These are phyloP conservation scores for Xylona heveae DNA, from an alignment of 495 filamentous ascomycete genomes.

Conservation along the genomic window DNA sequence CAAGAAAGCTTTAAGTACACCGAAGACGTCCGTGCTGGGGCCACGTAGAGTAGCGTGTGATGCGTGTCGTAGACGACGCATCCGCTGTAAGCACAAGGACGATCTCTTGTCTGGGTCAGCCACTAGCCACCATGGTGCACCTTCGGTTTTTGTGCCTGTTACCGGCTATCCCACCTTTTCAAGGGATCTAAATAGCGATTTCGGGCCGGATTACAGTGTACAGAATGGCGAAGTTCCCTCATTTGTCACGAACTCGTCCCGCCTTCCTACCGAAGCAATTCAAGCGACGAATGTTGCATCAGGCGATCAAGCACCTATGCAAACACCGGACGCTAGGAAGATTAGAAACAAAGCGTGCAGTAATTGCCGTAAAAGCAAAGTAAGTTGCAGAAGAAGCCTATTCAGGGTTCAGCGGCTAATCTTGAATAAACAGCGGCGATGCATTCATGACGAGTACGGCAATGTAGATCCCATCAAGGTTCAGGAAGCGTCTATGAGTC, in stretches of 20 bases:
- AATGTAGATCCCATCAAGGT: constrained; percentile 41
- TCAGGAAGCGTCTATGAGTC: constrained; percentile 34
- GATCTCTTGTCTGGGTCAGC: constrained; percentile 4
- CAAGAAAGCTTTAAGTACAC: constrained; percentile 13
- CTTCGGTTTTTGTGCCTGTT: not conserved
- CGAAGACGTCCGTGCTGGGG: constrained; percentile 22
- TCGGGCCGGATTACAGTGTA: not conserved
- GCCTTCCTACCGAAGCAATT: not conserved
- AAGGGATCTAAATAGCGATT: not conserved
- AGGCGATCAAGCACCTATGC: not conserved
- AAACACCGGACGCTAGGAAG: not conserved
- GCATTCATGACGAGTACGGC: constrained; percentile 44
- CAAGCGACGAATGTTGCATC: not conserved
- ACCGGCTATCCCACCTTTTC: not conserved
- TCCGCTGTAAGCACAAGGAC: constrained; percentile 24
- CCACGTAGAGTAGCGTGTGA: constrained; percentile 23
- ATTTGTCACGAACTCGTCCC: not conserved
- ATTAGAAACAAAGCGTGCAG: constrained; percentile 2
- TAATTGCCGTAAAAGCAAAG: constrained; percentile 4
- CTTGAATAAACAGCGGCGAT: constrained; percentile 28
- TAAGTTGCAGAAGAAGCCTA: no score
- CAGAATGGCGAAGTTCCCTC: no score
- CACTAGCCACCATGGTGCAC: not conserved
- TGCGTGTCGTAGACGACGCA: constrained; percentile 19
- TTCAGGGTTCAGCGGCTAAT: not conserved